A percentile compares a stretch with the other conserved stretches of the same genome.
phyloP scores from a whole-genome alignment of 1,139 yeast species.

The Candida frijolesensis region DNA sequence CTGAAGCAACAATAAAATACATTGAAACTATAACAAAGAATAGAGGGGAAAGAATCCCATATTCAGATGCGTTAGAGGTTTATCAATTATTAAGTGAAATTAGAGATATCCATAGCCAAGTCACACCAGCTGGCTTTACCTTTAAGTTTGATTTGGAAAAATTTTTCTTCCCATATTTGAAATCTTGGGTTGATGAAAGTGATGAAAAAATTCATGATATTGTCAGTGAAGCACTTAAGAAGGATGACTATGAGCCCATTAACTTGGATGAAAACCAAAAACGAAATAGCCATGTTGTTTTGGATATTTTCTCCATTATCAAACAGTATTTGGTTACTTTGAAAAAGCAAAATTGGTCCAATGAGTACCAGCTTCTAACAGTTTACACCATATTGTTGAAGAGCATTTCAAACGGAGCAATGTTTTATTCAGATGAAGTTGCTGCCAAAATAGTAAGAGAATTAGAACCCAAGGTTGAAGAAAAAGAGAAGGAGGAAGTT shows the following conservation, averaged over 20 bases:
- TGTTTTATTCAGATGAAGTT: slow-evolving; percentile 52
- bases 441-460: slow-evolving; percentile 53
- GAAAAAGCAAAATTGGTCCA: slow-evolving; percentile 53
- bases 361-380: slow-evolving; percentile 61
- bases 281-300: slow-evolving; percentile 55
- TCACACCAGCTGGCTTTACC: slow-evolving; percentile 30
- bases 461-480: slow-evolving; percentile 30
- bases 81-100: slow-evolving; percentile 60
- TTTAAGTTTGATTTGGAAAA: slow-evolving; percentile 63
- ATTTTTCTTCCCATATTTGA: slow-evolving; percentile 59
- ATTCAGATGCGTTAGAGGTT: slow-evolving; percentile 63
- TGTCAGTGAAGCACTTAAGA: slow-evolving; percentile 55
- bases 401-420: slow-evolving; percentile 62
- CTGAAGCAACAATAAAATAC: slow-evolving; percentile 60
- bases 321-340: slow-evolving; percentile 59
- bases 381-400: slow-evolving; percentile 60
- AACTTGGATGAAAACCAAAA: slow-evolving; percentile 43
- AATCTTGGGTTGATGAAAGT: slow-evolving; percentile 58
- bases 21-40: slow-evolving; percentile 47
- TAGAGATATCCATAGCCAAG: slow-evolving; percentile 56
- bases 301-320: slow-evolving; percentile 67
- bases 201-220: slow-evolving; percentile 50
- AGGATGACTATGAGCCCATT: slow-evolving; percentile 59
- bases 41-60: slow-evolving; percentile 43
- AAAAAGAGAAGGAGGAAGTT: slow-evolving; percentile 27